phyloP scores from a whole-genome alignment of 768 basidiomycete species.

The Tulasnella sp. region DNA sequence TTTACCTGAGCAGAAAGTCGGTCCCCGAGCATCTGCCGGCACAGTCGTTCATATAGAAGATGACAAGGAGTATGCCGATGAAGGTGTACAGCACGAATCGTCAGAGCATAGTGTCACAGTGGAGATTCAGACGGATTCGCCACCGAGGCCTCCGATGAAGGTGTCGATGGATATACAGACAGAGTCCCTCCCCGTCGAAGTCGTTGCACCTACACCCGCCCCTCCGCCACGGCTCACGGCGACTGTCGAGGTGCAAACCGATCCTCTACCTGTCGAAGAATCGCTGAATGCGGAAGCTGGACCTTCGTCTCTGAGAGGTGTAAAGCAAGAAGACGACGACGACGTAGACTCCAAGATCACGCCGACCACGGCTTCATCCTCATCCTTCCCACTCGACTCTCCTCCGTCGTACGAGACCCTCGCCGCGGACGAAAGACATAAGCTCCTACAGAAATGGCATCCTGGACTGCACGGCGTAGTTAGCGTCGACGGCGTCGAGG shows the following conservation, averaged over 20 bases:
- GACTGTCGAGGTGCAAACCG: constrained; percentile 26
- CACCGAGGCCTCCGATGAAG: constrained; percentile 34
- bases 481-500: background rate
- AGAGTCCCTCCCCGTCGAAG: constrained; percentile 29
- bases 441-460: constrained; percentile 58
- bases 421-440: constrained; percentile 29
- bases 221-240: constrained; percentile 20
- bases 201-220: background rate
- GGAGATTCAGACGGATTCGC: constrained; percentile 52
- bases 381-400: constrained; percentile 18
- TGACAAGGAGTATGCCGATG: constrained; percentile 64
- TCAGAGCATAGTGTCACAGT: constrained; percentile 38
- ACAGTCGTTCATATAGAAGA: constrained; percentile 26
- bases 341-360: constrained; percentile 57
- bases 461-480: constrained; percentile 30
- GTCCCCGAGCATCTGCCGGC: constrained; percentile 42
- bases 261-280: constrained; percentile 33
- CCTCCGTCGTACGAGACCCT: constrained; percentile 65
- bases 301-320: constrained; percentile 36
- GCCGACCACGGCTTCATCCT: constrained; percentile 31
- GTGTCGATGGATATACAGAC: constrained; percentile 48
- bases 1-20: constrained; percentile 44
- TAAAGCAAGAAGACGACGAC: constrained; percentile 30
- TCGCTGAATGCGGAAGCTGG: constrained; percentile 31
- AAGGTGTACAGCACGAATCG: constrained; percentile 56